A percentile compares a stretch with the other conserved stretches of the same genome.
These are phyloP conservation scores for Diaporthe capsici DNA, from an alignment of 2,329 filamentous ascomycete species.

Conservation along the genomic window DNA sequence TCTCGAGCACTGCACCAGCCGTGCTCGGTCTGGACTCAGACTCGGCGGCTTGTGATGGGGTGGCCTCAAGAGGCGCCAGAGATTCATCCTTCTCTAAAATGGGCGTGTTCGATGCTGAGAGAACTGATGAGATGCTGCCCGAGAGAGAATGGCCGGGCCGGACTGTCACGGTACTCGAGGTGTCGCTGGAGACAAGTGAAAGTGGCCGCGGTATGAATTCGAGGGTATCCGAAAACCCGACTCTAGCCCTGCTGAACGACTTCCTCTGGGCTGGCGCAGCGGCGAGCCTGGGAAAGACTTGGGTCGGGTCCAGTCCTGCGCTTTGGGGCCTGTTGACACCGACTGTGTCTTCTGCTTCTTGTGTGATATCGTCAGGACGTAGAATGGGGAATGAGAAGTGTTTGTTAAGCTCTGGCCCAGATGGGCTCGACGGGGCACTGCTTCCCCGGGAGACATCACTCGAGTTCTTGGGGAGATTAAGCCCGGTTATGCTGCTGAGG, in stretches of 20 bases:
- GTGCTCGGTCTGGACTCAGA: constrained; percentile 74
- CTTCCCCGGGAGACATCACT: constrained; percentile 62
- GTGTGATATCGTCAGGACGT: constrained; percentile 36
- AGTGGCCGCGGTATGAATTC: constrained; percentile 88
- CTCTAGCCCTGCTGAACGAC: constrained; percentile 63
- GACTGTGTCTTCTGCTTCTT: constrained; percentile 41
- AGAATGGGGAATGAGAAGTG: constrained; percentile 46
- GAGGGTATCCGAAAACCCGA: constrained; percentile 87
- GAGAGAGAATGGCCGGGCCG: constrained; percentile 80
- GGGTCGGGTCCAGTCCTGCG: constrained; percentile 47
- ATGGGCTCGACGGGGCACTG: constrained; percentile 76
- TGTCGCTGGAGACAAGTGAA: constrained; percentile 87
- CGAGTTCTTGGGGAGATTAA: constrained; percentile 37
- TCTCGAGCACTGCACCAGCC: constrained; percentile 78
- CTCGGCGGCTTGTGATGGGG: constrained; percentile 55
- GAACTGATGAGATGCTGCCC: constrained; percentile 84
- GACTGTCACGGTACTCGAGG: constrained; percentile 81
- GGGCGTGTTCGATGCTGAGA: constrained; percentile 69
- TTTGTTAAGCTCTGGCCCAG: constrained; percentile 57
- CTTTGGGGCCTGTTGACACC: constrained; percentile 47
- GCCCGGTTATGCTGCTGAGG: constrained; percentile 55
- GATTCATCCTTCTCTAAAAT: constrained; percentile 57
- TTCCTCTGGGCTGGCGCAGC: constrained; percentile 48
- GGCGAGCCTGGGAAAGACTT: constrained; percentile 47
- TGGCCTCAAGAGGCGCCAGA: constrained; percentile 54